Evolutionary conservation across 2,329 filamentous ascomycete genomes (phyloP).

Genomic region (Neonectria ditissima): DNA sequence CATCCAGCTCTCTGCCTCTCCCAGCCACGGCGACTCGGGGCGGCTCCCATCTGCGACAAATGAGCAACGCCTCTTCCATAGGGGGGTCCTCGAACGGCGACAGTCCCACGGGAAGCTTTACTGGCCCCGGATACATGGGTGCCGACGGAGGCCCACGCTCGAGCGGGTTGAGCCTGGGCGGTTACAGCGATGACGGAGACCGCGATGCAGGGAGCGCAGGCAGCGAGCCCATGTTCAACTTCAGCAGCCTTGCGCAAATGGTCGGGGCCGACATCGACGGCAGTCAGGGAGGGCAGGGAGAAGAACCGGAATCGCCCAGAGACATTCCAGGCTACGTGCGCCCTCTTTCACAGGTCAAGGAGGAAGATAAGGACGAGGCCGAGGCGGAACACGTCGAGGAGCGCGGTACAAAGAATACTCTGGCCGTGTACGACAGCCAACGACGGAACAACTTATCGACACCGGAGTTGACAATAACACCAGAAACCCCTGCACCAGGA

Average conservation of each 20-base stretch:
- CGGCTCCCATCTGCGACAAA: conserved; percentile 80
- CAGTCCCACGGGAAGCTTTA: conserved; percentile 68
- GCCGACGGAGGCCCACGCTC: conserved; percentile 61
- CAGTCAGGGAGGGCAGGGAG: conserved; percentile 47
- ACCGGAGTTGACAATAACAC: conserved; percentile 62
- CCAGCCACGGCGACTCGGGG: conserved; percentile 66
- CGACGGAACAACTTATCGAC: conserved; percentile 42
- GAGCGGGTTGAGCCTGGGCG: conserved; percentile 65
- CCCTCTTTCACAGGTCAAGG: conserved; percentile 53
- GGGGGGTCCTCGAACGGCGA: conserved; percentile 79
- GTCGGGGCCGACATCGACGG: conserved; percentile 74
- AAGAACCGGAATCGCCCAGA: conserved; percentile 42
- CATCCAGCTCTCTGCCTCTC: conserved; percentile 57
- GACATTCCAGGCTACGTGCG: conserved; percentile 37
- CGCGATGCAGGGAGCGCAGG: conserved; percentile 63
- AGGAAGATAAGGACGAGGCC: conserved; percentile 52
- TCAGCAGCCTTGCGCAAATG: conserved; percentile 86
- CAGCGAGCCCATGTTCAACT: conserved; percentile 89
- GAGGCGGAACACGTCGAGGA: conserved; percentile 50
- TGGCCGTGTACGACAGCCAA: neutral
- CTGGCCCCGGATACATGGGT: conserved; percentile 47
- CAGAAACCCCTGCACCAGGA: conserved; percentile 58
- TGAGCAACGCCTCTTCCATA: conserved; percentile 88
- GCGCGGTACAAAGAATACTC: neutral
- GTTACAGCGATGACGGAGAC: conserved; percentile 61